A percentile compares a stretch with the other conserved stretches of the same genome.
Conservation (phyloP, 202 grass and related monocot species). For the Panicum hallii region DNA sequence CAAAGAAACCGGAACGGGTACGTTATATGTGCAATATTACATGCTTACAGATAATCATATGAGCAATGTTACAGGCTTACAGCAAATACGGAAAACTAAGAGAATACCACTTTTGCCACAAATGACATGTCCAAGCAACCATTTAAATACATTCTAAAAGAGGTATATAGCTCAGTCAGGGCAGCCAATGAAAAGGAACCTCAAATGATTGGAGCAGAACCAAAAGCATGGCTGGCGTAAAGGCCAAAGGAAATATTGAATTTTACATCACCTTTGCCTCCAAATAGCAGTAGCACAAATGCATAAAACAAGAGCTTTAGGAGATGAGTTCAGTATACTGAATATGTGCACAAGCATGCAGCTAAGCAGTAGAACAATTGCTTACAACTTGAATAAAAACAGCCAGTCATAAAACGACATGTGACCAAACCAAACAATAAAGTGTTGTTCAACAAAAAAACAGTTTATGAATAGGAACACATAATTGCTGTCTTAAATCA, state of each 20-base stretch:
- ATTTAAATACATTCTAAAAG: constrained; percentile 24
- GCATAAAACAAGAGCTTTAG: constrained; percentile 36
- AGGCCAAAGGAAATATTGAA: neutral
- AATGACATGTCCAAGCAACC: constrained; percentile 22
- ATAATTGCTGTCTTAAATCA: neutral
- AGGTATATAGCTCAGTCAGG: neutral
- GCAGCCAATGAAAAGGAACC: constrained; percentile 12
- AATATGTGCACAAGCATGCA: constrained; percentile 38
- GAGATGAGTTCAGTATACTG: neutral
- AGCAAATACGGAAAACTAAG: neutral
- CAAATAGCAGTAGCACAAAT: constrained; percentile 39
- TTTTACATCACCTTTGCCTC: constrained; percentile 16
- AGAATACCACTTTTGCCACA: neutral
- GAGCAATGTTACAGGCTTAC: neutral
- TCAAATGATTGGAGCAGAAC: constrained; percentile 32
- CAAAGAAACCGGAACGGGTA: constrained; percentile 38
- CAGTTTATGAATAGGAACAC: neutral
- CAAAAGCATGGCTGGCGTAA: neutral
- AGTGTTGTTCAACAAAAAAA: neutral
- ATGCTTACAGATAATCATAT: constrained; percentile 2
- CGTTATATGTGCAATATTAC: neutral
- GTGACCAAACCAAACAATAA: neutral
- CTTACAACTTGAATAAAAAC: constrained; percentile 25
- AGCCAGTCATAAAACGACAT: neutral
- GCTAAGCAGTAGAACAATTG: constrained; percentile 16